Evolutionary conservation across 1,284 basidiomycete species (phyloP).

Genomic region (Rhodotorula sp.): DNA sequence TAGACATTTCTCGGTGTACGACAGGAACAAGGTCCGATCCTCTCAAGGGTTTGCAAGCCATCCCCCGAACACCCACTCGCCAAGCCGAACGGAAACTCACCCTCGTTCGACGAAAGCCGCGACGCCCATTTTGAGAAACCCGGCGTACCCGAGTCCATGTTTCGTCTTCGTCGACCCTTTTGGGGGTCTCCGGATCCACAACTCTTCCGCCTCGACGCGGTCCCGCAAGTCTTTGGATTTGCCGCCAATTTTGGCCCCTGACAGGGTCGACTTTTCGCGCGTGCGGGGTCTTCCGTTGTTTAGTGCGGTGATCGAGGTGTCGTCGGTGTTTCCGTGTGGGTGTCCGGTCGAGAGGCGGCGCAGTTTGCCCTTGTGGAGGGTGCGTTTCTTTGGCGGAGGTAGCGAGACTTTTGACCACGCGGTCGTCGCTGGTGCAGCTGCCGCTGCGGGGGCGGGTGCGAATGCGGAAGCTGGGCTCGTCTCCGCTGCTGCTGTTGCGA

Average conservation of each 20-base stretch:
- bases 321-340: not conserved
- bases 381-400: constrained; percentile 21
- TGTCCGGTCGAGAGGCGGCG: constrained; percentile 28
- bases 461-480: too few species aligned
- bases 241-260: constrained; percentile 30
- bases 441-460: too few species aligned
- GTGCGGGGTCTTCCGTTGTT: not conserved
- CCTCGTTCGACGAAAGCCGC: constrained; percentile 40
- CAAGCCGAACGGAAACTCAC: constrained; percentile 17
- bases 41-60: too few species aligned
- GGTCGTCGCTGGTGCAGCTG: not conserved
- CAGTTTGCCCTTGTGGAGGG: constrained; percentile 16
- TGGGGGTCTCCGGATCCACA: constrained; percentile 36
- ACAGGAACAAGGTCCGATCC: too few species aligned
- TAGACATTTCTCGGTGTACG: too few species aligned
- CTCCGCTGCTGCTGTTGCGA: too few species aligned
- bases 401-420: not conserved
- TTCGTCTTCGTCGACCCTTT: not conserved
- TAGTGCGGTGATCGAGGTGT: not conserved
- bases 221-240: constrained; percentile 31
- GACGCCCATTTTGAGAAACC: constrained; percentile 40
- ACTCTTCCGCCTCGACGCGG: constrained; percentile 24
- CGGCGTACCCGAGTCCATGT: constrained; percentile 35
- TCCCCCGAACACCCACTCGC: not conserved
- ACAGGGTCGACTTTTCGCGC: constrained; percentile 14